These are phyloP conservation scores for Xylariaceae sp. DNA, from an alignment of 2,329 filamentous ascomycete species.

Conservation along the genomic window DNA sequence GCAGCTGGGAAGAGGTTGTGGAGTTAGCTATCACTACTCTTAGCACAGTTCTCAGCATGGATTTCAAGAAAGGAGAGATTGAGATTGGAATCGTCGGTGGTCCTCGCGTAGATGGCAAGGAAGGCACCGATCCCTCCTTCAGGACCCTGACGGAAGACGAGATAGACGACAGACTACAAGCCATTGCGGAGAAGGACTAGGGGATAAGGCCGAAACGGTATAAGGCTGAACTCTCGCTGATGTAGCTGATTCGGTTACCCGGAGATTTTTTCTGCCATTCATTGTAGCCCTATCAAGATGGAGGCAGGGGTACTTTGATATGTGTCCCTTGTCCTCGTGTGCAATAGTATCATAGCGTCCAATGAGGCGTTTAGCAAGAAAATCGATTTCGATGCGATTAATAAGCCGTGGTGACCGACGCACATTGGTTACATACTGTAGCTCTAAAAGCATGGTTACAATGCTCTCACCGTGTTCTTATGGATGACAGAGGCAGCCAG, in stretches of 20 bases:
- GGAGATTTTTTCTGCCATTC: conserved; percentile 20
- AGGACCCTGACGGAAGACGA: conserved; percentile 93
- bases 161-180: conserved; percentile 97
- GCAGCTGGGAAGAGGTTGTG: conserved; percentile 95
- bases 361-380: conserved; percentile 29
- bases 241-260: conserved; percentile 29
- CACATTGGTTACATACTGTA: conserved; percentile 8
- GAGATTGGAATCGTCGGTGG: conserved; percentile 97
- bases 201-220: conserved; percentile 35
- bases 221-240: conserved; percentile 34
- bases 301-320: conserved; percentile 28
- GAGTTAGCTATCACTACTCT: conserved; percentile 95
- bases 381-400: conserved; percentile 19
- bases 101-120: conserved; percentile 79
- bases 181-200: conserved; percentile 98
- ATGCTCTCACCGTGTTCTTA: conserved; percentile 17
- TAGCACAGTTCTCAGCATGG: conserved; percentile 95
- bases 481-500: conserved; percentile 6
- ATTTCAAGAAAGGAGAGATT: conserved; percentile 99
- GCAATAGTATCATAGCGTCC: conserved; percentile 34
- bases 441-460: conserved; percentile 7
- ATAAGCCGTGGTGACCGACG: not conserved
- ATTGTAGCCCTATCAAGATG: conserved; percentile 19
- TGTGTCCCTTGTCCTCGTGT: conserved; percentile 27
- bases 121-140: conserved; percentile 81